Percentiles rank a stretch among this genome's conserved stretches.
Evolutionary conservation across 495 filamentous ascomycete genomes (phyloP).

Genomic region (Penicillium diatomitis): DNA sequence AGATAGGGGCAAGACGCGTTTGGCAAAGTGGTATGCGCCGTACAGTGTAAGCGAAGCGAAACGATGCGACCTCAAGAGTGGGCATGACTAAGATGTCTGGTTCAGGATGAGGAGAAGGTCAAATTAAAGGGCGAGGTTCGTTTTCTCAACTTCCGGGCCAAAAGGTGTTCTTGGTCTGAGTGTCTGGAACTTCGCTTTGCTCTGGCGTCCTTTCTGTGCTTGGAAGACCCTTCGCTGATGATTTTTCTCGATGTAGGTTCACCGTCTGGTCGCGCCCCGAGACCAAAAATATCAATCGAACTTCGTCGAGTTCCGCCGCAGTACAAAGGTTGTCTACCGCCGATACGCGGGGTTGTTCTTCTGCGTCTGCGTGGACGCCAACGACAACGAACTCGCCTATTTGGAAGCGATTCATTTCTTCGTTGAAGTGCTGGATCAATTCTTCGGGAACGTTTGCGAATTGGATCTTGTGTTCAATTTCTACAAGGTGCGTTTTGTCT

Average conservation of each 20-base stretch:
- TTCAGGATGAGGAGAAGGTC: conserved; percentile 84
- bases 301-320: conserved; percentile 81
- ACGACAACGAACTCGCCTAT: conserved; percentile 96
- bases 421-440: conserved; percentile 94
- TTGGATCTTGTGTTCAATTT: conserved; percentile 98
- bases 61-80: background rate
- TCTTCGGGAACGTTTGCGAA: conserved; percentile 99
- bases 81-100: background rate
- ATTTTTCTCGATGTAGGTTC: conserved; percentile 48
- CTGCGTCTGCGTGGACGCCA: conserved; percentile 97
- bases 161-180: too few relatives aligned
- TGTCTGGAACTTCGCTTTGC: too few relatives aligned
- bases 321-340: conserved; percentile 90
- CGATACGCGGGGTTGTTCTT: conserved; percentile 97
- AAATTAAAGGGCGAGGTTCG: conserved; percentile 82
- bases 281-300: conserved; percentile 99
- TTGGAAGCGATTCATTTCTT: conserved; percentile 99
- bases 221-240: background rate
- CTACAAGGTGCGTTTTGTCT: conserved; percentile 54
- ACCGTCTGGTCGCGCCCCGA: conserved; percentile 91
- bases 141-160: conserved; percentile 2
- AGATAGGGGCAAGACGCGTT: conserved; percentile 87
- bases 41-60: conserved; percentile 59
- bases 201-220: too few relatives aligned
- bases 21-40: conserved; percentile 98